Base-by-base conservation (phyloP, 768 basidiomycete genomes). In the Xerocomellus dryophilus region DNA sequence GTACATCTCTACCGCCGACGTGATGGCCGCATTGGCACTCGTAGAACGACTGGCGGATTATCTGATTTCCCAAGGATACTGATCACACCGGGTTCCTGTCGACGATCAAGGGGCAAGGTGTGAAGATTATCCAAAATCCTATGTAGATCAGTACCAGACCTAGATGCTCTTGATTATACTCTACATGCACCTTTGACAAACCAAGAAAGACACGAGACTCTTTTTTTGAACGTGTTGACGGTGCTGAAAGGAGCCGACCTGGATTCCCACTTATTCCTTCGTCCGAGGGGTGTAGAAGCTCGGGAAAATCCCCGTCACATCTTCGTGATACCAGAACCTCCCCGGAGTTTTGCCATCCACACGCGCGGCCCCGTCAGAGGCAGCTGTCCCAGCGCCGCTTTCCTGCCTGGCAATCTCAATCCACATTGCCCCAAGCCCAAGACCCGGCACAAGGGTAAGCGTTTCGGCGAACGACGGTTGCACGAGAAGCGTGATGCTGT, bases 371-470 rank as follows among this genome's bases (percentile, higher is more conserved):
- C 50, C 59, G 4, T 18, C n/a, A n/a, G 35, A 18, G 14, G 21
- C 15, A 17, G 45, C 45, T 11, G 7, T 8, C 14, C 56, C 53
- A 1, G 44, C 46, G 11, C 66, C 51, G 11, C 10, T 32, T 44
- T 60, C 65, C 51, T 67, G 65, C 29, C 81, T 76, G 27, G 71
- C 81, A 12, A 89, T 74, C 69, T 91, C 86, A 20, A 89, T 80
- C 81, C 83, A 90, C 43, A 82, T 80, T 18, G 80, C 86, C 4
- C 77, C 78, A 14, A 90, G 58, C 1, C 83, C 84, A 73, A 89
- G 78, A 5, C 85, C 84, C 6, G 75, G 69, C 5, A 58, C 66
- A 0, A 65, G 61, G 3, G 65, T 60, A 35, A 87, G 61, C 35
- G 70, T 67, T 2, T 77, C 72, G 8, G 79, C 64, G 0, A 75